Conservation (phyloP, 345 rosid genomes). For the Eucalyptus regnans region DNA sequence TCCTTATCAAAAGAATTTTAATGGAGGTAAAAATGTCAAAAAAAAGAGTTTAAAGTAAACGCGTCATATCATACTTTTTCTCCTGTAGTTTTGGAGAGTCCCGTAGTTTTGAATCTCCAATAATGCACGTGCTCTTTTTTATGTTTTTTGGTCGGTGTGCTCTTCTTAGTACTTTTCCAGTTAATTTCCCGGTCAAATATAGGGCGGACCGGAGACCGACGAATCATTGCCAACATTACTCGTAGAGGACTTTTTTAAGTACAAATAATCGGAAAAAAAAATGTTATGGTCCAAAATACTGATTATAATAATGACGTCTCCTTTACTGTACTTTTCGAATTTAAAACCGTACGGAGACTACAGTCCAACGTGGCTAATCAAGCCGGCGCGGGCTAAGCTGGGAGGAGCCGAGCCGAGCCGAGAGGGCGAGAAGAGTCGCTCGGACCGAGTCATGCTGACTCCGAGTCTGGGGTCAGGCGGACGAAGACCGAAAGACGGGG, state of each 20-base stretch:
- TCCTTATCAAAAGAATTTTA: too few relatives aligned
- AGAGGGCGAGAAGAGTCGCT: background rate
- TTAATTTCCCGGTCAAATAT: background rate
- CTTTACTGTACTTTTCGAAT: background rate
- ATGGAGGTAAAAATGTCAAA: background rate
- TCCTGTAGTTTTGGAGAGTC: background rate
- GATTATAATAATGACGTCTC: background rate
- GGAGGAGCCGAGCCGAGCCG: background rate
- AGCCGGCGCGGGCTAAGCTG: background rate
- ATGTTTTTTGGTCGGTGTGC: too few relatives aligned
- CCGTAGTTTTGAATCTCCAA: background rate
- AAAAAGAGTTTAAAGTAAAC: rapidly evolving
- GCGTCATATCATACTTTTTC: too few relatives aligned
- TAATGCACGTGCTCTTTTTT: background rate
- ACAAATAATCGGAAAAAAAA: background rate
- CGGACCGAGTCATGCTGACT: background rate
- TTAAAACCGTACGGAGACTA: background rate
- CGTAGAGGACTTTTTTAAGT: background rate
- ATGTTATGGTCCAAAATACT: background rate
- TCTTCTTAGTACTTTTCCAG: background rate
- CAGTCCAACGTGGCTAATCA: background rate
- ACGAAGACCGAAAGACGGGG: background rate
- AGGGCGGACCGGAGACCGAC: background rate
- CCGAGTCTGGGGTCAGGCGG: background rate
- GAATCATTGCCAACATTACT: background rate